These are phyloP conservation scores for Cyathus striatus DNA, from an alignment of 768 basidiomycete species.

Conservation along the genomic window DNA sequence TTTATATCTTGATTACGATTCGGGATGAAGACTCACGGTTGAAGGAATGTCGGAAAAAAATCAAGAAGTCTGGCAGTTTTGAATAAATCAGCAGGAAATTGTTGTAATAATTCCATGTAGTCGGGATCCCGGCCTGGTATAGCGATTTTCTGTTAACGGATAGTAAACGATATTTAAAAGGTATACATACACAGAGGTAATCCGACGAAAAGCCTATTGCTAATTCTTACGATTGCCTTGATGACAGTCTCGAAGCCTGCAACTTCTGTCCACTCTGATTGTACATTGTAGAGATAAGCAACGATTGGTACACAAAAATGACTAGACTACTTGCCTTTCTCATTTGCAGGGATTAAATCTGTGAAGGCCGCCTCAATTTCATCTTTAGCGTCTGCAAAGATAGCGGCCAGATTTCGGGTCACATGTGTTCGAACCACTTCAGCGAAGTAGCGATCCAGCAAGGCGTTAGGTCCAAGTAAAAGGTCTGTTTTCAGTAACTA, in stretches of 20 bases:
- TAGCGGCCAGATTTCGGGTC: constrained; percentile 21
- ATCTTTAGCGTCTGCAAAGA: constrained; percentile 25
- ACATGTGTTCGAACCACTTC: constrained; percentile 10
- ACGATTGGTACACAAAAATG: background rate
- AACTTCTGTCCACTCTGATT: constrained; percentile 33
- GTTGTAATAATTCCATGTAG: constrained; percentile 14
- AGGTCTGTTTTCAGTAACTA: constrained; percentile 22
- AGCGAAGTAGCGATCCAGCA: constrained; percentile 13
- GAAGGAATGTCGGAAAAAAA: constrained; percentile 13
- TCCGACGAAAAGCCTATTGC: constrained; percentile 38
- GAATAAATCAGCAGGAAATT: constrained; percentile 13
- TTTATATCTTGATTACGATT: too few relatives aligned
- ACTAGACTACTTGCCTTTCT: constrained; percentile 2
- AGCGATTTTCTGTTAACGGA: too few relatives aligned
- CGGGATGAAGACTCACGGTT: constrained; percentile 14
- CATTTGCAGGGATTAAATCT: constrained; percentile 20
- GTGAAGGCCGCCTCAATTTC: constrained; percentile 29
- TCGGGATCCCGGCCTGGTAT: constrained; percentile 18
- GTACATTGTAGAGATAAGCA: background rate
- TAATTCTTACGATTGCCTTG: constrained; percentile 28
- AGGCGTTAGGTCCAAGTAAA: constrained; percentile 22
- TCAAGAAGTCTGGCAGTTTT: constrained; percentile 12
- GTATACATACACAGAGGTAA: constrained; percentile 31
- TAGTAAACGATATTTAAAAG: background rate
- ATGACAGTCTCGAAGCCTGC: constrained; percentile 15